phyloP scores from a whole-genome alignment of 2,329 filamentous ascomycete species.

The Lecanicillium sp. region DNA sequence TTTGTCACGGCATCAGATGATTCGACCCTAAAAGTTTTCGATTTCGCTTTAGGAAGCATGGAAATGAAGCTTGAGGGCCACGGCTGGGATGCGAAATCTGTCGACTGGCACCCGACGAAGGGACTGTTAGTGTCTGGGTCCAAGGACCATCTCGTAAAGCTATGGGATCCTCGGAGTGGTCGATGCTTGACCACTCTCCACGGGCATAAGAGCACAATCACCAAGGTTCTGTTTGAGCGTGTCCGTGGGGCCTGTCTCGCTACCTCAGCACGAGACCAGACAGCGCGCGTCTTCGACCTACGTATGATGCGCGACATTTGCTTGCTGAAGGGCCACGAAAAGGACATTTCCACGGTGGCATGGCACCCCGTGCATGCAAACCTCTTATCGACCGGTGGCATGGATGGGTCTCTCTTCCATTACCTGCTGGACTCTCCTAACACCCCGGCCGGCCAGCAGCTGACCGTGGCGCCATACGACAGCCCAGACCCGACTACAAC shows the following conservation, averaged over 20 bases:
- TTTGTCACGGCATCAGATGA: slow-evolving; percentile 97
- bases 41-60: slow-evolving; percentile 81
- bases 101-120: slow-evolving; percentile 96
- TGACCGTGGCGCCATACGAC: slow-evolving; percentile 78
- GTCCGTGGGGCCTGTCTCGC: slow-evolving; percentile 79
- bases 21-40: slow-evolving; percentile 88
- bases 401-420: slow-evolving; percentile 84
- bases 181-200: slow-evolving; percentile 90
- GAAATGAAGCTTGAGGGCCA: slow-evolving; percentile 87
- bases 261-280: slow-evolving; percentile 89
- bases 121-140: slow-evolving; percentile 91
- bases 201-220: slow-evolving; percentile 95
- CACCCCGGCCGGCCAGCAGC: slow-evolving; percentile 64
- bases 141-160: slow-evolving; percentile 94
- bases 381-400: slow-evolving; percentile 82
- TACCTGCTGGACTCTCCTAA: slow-evolving; percentile 96
- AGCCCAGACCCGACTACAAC: slow-evolving; percentile 71
- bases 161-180: slow-evolving; percentile 93
- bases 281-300: slow-evolving; percentile 86
- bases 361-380: slow-evolving; percentile 94
- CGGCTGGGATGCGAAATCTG: slow-evolving; percentile 94
- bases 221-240: slow-evolving; percentile 84
- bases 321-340: slow-evolving; percentile 88
- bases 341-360: slow-evolving; percentile 84
- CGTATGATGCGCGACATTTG: slow-evolving; percentile 98